Base-by-base conservation (phyloP, 768 basidiomycete species). In the Suillus plorans region DNA sequence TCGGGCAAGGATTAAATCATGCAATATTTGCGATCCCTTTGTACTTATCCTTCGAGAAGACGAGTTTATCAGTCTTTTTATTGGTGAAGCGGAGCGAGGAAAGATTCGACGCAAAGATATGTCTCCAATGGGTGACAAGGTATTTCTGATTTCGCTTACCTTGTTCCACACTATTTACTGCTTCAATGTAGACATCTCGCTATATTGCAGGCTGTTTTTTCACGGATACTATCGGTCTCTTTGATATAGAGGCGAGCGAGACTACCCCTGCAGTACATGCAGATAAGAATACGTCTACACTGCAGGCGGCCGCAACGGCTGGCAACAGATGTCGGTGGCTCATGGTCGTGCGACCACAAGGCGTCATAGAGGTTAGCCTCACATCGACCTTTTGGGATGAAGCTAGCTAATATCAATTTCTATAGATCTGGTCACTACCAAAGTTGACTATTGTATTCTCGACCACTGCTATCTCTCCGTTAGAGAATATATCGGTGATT, bases 111-210 rank as follows among this genome's bases (percentile, higher is more conserved):
- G 92, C 64, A 94, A 93, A 73, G 92, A 94, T 69, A 92, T 94
- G 92, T 90, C 90, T 0, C 86, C 90, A 1, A 90, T 93, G 89
- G 92, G 92, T 28, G 91, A 93, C 63, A 92, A 93, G 82, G 92
- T 90, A 47, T 22, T 77, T 63, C 69, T 44, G 63, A 25, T 63
- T 50, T 18, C 47, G 52, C 22, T 61, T 37, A 2, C 34, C 7
- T 52, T n/a, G 31, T 65, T 16, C 10, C 20, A 16, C 34, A 37
- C 49, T 39, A 4, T 16, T 31, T n/a, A 45, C 71, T 28, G 4
- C 7, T 61, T 42, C 14, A 13, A 62, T 42, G 10, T 58, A 89
- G 88, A 80, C 81, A 8, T 92, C 90, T n/a, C 83, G 85, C 60
- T 94, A 94, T 71, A 76, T 91, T 16, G 80, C 91, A 0, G 92